These are phyloP conservation scores for Aspergillus aculeatinus DNA, from an alignment of 2,329 filamentous ascomycete genomes.

Conservation along the genomic window DNA sequence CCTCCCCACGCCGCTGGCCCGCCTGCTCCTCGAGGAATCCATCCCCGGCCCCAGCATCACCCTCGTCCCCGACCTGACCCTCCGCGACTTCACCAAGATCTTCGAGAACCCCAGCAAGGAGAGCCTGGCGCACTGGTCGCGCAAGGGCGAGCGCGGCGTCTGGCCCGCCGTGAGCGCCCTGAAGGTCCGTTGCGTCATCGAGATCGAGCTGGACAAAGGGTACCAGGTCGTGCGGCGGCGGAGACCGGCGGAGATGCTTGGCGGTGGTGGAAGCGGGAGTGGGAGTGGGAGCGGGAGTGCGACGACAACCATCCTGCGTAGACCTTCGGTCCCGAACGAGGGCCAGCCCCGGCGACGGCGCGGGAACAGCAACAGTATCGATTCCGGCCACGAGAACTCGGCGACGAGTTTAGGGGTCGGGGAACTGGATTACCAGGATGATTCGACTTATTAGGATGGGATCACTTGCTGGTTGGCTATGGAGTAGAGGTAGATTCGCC, in stretches of 20 bases:
- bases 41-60: slow-evolving; percentile 76
- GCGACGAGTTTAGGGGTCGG: slow-evolving; percentile 12
- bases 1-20: slow-evolving; percentile 67
- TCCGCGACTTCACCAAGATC: slow-evolving; percentile 71
- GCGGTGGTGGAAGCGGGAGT: background rate
- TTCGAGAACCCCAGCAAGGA: slow-evolving; percentile 79
- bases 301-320: background rate
- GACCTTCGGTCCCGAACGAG: slow-evolving; percentile 27
- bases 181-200: slow-evolving; percentile 77
- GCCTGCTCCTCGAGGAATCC: slow-evolving; percentile 79
- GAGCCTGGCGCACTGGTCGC: slow-evolving; percentile 79
- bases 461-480: too few relatives aligned
- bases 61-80: slow-evolving; percentile 74
- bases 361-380: slow-evolving; percentile 15
- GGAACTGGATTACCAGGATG: slow-evolving; percentile 17
- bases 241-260: slow-evolving; percentile 28
- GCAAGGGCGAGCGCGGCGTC: slow-evolving; percentile 78
- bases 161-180: slow-evolving; percentile 87
- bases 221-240: slow-evolving; percentile 72
- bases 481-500: too few relatives aligned
- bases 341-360: slow-evolving; percentile 26
- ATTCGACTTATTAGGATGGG: background rate
- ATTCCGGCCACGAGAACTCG: slow-evolving; percentile 17
- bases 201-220: slow-evolving; percentile 81
- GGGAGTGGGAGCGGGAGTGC: background rate